Evolutionary conservation across 768 basidiomycete genomes (phyloP).

Genomic region (Heimioporus sp.): DNA sequence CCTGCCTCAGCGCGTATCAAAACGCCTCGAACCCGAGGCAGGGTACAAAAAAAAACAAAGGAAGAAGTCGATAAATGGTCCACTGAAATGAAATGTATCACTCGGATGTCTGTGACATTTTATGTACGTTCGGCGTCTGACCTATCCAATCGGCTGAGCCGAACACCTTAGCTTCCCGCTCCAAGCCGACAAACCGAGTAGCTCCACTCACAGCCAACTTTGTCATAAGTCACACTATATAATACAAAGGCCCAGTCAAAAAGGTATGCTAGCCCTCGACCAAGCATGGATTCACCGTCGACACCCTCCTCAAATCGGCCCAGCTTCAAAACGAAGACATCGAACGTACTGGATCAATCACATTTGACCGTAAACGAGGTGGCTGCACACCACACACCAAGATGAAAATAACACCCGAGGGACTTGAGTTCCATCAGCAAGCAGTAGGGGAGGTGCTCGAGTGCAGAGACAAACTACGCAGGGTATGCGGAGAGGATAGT

Average conservation of each 20-base stretch:
- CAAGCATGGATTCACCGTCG: constrained; percentile 79
- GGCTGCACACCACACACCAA: too few species aligned
- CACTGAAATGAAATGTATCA: constrained; percentile 86
- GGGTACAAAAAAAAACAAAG: constrained; percentile 93
- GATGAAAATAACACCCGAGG: too few species aligned
- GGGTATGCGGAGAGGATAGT: constrained; percentile 68
- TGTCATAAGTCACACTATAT: constrained; percentile 47
- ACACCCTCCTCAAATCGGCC: constrained; percentile 75
- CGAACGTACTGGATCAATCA: constrained; percentile 74
- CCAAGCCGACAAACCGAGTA: constrained; percentile 55
- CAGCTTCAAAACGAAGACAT: constrained; percentile 82
- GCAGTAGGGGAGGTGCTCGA: constrained; percentile 87
- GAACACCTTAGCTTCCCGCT: constrained; percentile 87
- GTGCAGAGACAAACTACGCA: constrained; percentile 72
- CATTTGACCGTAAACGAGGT: constrained; percentile 86
- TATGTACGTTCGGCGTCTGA: too few species aligned
- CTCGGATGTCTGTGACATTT: constrained; percentile 56
- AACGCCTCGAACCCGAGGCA: constrained; percentile 87
- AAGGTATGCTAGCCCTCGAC: constrained; percentile 63
- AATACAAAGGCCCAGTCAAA: too few species aligned
- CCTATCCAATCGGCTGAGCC: constrained; percentile 44
- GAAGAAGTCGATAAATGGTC: constrained; percentile 93
- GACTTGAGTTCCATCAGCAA: constrained; percentile 58
- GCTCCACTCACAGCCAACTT: constrained; percentile 85
- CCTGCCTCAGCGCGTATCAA: constrained; percentile 81